These are phyloP conservation scores for Epipyxis sp. DNA, from an alignment of 108 stramenopile genomes.

Conservation along the genomic window DNA sequence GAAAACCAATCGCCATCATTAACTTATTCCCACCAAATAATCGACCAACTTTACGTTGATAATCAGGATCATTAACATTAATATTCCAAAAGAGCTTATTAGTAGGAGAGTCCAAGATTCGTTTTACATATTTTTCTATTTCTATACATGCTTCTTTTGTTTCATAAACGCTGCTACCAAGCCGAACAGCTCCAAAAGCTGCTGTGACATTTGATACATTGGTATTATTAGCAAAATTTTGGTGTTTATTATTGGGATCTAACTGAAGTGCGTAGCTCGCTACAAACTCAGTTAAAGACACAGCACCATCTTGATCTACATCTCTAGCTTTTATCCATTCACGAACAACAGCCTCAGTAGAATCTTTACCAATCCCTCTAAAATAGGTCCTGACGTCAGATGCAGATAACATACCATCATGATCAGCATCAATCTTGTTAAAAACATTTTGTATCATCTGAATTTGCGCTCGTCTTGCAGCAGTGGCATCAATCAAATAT, in stretches of 20 bases:
- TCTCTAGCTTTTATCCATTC: background rate
- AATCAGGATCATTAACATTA: background rate
- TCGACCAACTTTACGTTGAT: background rate
- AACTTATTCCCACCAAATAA: background rate
- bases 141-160: too few relatives aligned
- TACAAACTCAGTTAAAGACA: background rate
- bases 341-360: background rate
- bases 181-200: too few relatives aligned
- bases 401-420: background rate
- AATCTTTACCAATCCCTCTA: background rate
- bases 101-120: too few relatives aligned
- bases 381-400: background rate
- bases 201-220: too few relatives aligned
- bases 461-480: background rate
- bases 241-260: too few relatives aligned
- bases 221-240: too few relatives aligned
- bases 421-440: background rate
- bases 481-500: background rate
- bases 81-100: background rate
- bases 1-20: background rate
- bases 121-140: too few relatives aligned
- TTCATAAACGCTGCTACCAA: too few relatives aligned
- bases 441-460: background rate
- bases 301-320: conserved; percentile 1
- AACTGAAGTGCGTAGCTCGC: background rate